A percentile compares a stretch with the other conserved stretches of the same genome.
Conservation (phyloP, 2,329 filamentous ascomycete genomes). For the Fusarium sterilihyphosum region DNA sequence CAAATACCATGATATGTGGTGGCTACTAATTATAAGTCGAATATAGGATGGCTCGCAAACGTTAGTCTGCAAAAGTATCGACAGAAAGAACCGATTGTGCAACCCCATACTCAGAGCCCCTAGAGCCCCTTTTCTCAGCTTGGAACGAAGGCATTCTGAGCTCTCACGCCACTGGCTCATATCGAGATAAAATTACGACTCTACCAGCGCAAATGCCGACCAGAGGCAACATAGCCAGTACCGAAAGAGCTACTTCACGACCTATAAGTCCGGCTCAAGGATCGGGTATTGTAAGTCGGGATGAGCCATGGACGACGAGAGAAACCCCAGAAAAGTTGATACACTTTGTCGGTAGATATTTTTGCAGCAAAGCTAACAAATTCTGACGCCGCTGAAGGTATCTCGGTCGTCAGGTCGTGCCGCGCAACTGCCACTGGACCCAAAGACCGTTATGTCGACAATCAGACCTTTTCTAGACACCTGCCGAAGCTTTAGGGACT, state of each 20-base stretch:
- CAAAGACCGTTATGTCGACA: too few relatives aligned
- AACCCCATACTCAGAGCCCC: neutral
- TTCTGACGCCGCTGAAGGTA: neutral
- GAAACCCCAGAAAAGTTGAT: too few relatives aligned
- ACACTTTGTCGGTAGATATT: rapidly evolving
- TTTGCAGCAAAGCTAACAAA: too few relatives aligned
- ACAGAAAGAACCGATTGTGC: neutral
- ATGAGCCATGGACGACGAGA: neutral
- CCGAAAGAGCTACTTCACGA: rapidly evolving
- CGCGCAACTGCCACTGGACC: too few relatives aligned
- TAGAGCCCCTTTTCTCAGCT: neutral
- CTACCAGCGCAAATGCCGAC: rapidly evolving
- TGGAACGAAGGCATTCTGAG: neutral
- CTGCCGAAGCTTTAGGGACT: neutral
- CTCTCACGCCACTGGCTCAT: neutral
- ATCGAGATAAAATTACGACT: too few relatives aligned
- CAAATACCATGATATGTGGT: rapidly evolving
- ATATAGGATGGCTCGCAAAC: neutral
- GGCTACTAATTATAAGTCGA: rapidly evolving
- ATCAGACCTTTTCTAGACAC: neutral
- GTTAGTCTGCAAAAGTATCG: neutral
- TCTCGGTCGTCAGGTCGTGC: too few relatives aligned
- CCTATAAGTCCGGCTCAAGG: rapidly evolving
- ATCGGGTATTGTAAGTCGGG: too few relatives aligned
- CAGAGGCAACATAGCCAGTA: rapidly evolving